phyloP scores from a whole-genome alignment of 176 grass and related monocot species.

The Aegilops speltoides region DNA sequence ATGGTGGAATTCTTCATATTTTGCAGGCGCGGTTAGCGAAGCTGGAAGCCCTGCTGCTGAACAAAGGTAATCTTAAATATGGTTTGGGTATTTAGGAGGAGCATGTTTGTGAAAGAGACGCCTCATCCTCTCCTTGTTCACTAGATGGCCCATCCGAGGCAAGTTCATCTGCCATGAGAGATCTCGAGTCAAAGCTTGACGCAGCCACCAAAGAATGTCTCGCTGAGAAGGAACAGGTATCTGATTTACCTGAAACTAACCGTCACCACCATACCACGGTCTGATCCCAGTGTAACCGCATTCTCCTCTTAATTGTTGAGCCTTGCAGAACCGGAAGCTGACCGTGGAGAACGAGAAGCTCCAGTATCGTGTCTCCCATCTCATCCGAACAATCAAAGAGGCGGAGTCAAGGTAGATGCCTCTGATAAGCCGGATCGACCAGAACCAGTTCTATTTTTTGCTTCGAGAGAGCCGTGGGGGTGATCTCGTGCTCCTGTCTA shows the following conservation, averaged over 20 bases:
- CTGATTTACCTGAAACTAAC: background rate
- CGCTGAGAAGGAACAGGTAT: slow-evolving; percentile 67
- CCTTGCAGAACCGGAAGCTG: slow-evolving; percentile 69
- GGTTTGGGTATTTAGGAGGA: background rate
- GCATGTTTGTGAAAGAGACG: background rate
- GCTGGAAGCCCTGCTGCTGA: slow-evolving; percentile 62
- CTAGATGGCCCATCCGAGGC: slow-evolving; percentile 46
- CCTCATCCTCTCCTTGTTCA: slow-evolving; percentile 6
- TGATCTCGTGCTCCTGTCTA: background rate
- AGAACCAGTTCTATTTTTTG: background rate
- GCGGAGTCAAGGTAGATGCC: slow-evolving; percentile 43
- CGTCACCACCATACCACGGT: background rate
- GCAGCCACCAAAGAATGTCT: slow-evolving; percentile 31
- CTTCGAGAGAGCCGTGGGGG: too few relatives aligned
- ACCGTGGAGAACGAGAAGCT: slow-evolving; percentile 71
- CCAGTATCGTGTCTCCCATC: slow-evolving; percentile 70
- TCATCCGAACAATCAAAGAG: slow-evolving; percentile 58
- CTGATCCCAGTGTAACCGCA: slow-evolving; percentile 1
- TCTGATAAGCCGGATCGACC: background rate
- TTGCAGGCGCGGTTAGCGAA: slow-evolving; percentile 60
- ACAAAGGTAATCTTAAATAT: slow-evolving; percentile 48
- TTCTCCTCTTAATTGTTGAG: background rate
- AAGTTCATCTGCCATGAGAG: slow-evolving; percentile 46
- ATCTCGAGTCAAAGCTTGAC: slow-evolving; percentile 62
- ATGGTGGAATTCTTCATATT: slow-evolving; percentile 4